phyloP scores from a whole-genome alignment of 169 alveolate genomes.

The Blepharisma undulans region DNA sequence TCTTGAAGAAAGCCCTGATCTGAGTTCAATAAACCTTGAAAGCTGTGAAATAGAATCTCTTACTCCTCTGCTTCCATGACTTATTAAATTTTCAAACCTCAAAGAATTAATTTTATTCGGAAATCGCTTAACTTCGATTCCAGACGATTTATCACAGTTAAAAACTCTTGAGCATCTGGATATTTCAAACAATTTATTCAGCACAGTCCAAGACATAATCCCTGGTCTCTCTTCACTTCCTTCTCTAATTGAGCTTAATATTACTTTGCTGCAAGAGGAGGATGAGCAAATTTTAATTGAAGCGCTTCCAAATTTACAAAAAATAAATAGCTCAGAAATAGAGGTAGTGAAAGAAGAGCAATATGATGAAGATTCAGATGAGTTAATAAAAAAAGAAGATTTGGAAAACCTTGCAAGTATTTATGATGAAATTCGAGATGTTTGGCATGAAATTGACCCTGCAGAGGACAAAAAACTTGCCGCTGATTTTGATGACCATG shows the following conservation, averaged over 20 bases:
- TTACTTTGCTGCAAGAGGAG: conserved; percentile 51
- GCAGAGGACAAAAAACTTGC: conserved; percentile 37
- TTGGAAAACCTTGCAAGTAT: conserved; percentile 33
- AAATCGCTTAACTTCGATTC: conserved; percentile 63
- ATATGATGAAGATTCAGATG: neutral
- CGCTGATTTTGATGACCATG: conserved; percentile 21
- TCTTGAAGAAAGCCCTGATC: conserved; percentile 14
- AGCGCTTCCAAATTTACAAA: conserved; percentile 49
- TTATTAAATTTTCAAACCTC: conserved; percentile 35
- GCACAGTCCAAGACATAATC: conserved; percentile 45
- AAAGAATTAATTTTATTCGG: conserved; percentile 63
- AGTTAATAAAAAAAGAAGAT: conserved; percentile 9
- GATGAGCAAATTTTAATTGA: conserved; percentile 58
- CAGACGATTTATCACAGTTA: conserved; percentile 60
- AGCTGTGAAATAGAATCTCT: conserved; percentile 27
- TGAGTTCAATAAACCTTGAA: conserved; percentile 6
- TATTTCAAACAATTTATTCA: conserved; percentile 67
- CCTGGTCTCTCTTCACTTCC: conserved; percentile 60
- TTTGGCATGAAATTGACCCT: conserved; percentile 11
- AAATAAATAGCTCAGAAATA: conserved; percentile 47
- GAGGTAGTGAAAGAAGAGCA: neutral
- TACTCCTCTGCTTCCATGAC: conserved; percentile 20
- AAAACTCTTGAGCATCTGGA: conserved; percentile 59
- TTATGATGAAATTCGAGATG: conserved; percentile 33
- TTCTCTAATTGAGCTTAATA: conserved; percentile 54